Percentiles rank a stretch among this genome's conserved stretches.
These are phyloP conservation scores for Schizophyllum amplum DNA, from an alignment of 1,284 basidiomycete species.

Conservation along the genomic window DNA sequence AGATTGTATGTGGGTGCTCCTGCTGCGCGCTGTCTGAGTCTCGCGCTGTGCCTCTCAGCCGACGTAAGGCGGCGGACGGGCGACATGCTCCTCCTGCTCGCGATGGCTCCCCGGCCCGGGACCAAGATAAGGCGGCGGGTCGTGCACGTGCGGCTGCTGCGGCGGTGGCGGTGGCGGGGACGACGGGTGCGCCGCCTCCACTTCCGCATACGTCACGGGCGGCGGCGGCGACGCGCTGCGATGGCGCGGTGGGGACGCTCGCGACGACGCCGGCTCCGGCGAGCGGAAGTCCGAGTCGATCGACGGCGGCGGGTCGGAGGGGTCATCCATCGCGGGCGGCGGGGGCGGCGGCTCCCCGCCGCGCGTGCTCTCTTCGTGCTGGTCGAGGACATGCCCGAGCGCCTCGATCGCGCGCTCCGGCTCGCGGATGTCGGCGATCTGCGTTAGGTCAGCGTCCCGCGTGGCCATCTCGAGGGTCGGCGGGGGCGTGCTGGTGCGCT, in stretches of 20 bases:
- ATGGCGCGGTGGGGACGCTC: slow-evolving; percentile 31
- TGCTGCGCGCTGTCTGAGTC: too few species aligned
- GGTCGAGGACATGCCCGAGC: slow-evolving; percentile 49
- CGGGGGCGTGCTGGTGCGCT: slow-evolving; percentile 53
- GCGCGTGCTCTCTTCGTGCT: slow-evolving; percentile 30
- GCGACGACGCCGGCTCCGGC: slow-evolving; percentile 36
- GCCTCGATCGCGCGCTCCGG: slow-evolving; percentile 47
- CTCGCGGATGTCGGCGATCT: slow-evolving; percentile 49
- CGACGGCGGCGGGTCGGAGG: slow-evolving; percentile 73
- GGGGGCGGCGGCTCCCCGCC: slow-evolving; percentile 53
- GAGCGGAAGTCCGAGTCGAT: slow-evolving; percentile 66
- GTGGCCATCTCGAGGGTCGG: slow-evolving; percentile 65
- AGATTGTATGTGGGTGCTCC: too few species aligned
- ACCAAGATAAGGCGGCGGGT: slow-evolving; percentile 57
- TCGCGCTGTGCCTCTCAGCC: slow-evolving; percentile 33
- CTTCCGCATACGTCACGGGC: slow-evolving; percentile 24
- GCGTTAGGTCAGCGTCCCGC: slow-evolving; percentile 57
- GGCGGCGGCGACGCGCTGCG: slow-evolving; percentile 22
- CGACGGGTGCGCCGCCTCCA: slow-evolving; percentile 19
- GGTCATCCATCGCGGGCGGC: slow-evolving; percentile 77
- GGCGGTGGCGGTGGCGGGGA: slow-evolving; percentile 22
- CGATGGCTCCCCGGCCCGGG: slow-evolving; percentile 28
- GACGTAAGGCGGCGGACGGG: slow-evolving; percentile 49
- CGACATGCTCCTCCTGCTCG: slow-evolving; percentile 36
- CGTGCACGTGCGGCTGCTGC: slow-evolving; percentile 33